Conservation (phyloP, 139 green algal genomes). For the Chlorella sp. region DNA sequence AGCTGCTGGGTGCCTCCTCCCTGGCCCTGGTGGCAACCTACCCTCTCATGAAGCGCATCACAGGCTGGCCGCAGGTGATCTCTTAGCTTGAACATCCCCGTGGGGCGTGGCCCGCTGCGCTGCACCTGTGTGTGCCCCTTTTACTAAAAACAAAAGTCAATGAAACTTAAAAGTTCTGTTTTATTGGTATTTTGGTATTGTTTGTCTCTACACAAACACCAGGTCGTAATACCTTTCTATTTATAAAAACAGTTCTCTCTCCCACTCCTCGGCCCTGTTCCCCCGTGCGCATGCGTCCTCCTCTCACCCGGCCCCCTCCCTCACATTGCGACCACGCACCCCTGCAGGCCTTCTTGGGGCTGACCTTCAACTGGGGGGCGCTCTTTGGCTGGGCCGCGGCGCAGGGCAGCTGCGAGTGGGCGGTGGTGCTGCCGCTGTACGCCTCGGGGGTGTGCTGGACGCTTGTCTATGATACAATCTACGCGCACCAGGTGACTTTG, state of each 20-base stretch:
- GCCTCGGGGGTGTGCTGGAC: conserved; percentile 87
- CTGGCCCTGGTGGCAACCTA: conserved; percentile 93
- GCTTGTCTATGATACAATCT: conserved; percentile 99
- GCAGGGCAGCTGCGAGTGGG: conserved; percentile 73
- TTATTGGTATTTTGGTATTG: no score
- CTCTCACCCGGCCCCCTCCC: neutral
- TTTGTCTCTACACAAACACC: no score
- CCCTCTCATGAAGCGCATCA: conserved; percentile 96
- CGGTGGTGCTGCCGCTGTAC: conserved; percentile 90
- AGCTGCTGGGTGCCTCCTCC: conserved; percentile 89
- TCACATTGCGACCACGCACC: neutral
- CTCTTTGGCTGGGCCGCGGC: conserved; percentile 93
- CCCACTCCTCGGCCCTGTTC: neutral
- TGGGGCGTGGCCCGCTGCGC: no score
- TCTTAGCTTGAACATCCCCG: no score
- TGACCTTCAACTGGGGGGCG: conserved; percentile 98
- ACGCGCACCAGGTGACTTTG: conserved; percentile 88
- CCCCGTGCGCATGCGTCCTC: neutral
- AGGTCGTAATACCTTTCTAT: no score
- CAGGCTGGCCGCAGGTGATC: conserved; percentile 72
- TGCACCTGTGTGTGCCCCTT: no score
- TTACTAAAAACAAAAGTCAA: no score
- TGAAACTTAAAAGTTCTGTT: no score
- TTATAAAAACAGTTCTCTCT: no score
- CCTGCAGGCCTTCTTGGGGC: conserved; percentile 72